phyloP scores from a whole-genome alignment of 129 eudicot genomes.

The Mikania micrantha region DNA sequence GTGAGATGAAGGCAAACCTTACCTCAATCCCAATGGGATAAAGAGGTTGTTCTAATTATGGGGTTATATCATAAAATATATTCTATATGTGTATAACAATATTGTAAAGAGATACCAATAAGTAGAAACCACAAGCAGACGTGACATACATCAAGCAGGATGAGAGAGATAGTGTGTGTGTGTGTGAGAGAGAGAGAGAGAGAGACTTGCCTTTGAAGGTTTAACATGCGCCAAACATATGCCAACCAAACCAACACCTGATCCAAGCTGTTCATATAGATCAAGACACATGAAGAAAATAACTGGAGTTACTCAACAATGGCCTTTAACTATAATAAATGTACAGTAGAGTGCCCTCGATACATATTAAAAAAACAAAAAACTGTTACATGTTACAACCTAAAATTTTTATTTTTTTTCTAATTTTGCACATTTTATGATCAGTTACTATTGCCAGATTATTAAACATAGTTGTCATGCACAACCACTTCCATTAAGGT shows the following conservation, averaged over 20 bases:
- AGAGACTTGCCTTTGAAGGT: constrained; percentile 60
- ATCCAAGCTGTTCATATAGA: constrained; percentile 60
- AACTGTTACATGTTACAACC: neutral
- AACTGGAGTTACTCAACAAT: neutral
- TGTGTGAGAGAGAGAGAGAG: neutral
- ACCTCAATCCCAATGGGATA: too few species aligned
- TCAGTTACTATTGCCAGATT: neutral
- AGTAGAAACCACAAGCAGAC: neutral
- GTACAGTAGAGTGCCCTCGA: neutral
- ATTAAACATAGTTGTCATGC: neutral
- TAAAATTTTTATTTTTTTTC: neutral
- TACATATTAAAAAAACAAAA: neutral
- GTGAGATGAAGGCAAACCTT: too few species aligned
- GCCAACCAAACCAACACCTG: constrained; percentile 99
- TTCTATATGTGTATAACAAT: neutral
- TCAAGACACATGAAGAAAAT: constrained; percentile 3
- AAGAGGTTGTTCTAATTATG: too few species aligned
- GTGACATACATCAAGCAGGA: neutral
- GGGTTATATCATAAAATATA: neutral
- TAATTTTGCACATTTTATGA: neutral
- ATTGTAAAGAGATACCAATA: neutral
- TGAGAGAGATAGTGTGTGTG: neutral
- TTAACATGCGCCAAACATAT: constrained; percentile 61
- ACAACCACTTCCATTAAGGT: constrained; percentile 13
- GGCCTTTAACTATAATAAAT: neutral